Conservation (phyloP, 768 basidiomycete species). For the Calocera cornea region DNA sequence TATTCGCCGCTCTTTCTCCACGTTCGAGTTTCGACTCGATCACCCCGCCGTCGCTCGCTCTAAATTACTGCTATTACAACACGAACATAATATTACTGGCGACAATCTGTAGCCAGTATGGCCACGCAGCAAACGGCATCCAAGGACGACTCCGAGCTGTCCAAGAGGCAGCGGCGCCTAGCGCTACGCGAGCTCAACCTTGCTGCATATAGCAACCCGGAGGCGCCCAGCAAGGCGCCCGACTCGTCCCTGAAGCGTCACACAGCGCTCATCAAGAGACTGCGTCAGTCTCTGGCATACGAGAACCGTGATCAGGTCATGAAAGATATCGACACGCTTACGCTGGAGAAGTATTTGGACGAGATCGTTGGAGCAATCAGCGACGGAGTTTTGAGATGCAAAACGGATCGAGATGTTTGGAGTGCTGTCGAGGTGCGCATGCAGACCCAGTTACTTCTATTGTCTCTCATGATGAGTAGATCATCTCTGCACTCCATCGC, state of each 20-base stretch:
- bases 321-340: slow-evolving; percentile 81
- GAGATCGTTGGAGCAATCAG: slow-evolving; percentile 79
- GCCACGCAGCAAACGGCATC: slow-evolving; percentile 1
- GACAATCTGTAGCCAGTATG: background rate
- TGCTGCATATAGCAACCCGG: background rate
- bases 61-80: background rate
- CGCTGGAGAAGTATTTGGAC: slow-evolving; percentile 90
- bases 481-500: slow-evolving; percentile 77
- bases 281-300: slow-evolving; percentile 68
- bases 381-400: slow-evolving; percentile 77
- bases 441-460: slow-evolving; percentile 1
- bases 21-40: background rate
- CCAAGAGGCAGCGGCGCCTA: slow-evolving; percentile 42
- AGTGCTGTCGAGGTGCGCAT: slow-evolving; percentile 73
- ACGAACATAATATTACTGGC: background rate
- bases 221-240: slow-evolving; percentile 41
- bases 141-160: slow-evolving; percentile 38
- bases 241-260: slow-evolving; percentile 95
- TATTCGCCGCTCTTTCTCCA: background rate
- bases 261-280: slow-evolving; percentile 87
- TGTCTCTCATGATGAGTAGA: slow-evolving; percentile 31
- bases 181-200: slow-evolving; percentile 46
- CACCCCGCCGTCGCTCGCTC: background rate
- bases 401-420: slow-evolving; percentile 85
- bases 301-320: slow-evolving; percentile 77